Evolutionary conservation across 2,329 filamentous ascomycete species (phyloP).

Genomic region (Ophiostoma quercus): DNA sequence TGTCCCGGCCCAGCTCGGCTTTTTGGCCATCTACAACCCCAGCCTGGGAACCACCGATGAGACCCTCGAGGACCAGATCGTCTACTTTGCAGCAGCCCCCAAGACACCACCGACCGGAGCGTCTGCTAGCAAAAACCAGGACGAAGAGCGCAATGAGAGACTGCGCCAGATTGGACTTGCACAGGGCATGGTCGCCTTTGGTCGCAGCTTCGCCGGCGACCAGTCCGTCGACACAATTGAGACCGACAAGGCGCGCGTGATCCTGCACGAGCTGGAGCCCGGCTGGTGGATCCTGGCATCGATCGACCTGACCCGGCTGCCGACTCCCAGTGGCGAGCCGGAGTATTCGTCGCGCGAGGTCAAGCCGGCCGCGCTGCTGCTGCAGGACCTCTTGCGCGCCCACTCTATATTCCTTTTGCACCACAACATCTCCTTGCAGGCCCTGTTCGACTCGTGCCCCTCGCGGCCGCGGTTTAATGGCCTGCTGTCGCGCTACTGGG

Average conservation of each 20-base stretch:
- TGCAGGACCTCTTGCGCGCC: conserved; percentile 75
- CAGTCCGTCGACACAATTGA: conserved; percentile 78
- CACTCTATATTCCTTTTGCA: conserved; percentile 83
- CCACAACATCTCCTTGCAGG: conserved; percentile 68
- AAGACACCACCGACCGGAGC: not conserved
- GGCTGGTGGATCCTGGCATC: conserved; percentile 90
- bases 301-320: conserved; percentile 28
- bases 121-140: conserved; percentile 28
- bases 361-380: conserved; percentile 70
- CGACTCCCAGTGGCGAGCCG: conserved; percentile 35
- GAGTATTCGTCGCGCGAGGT: conserved; percentile 91
- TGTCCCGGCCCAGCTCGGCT: conserved; percentile 78
- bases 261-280: conserved; percentile 79
- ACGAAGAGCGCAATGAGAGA: conserved; percentile 74
- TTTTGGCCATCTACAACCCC: conserved; percentile 93
- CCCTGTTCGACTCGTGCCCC: conserved; percentile 55
- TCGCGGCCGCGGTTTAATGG: conserved; percentile 64
- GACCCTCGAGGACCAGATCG: conserved; percentile 73
- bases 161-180: conserved; percentile 90
- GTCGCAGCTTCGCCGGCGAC: conserved; percentile 76
- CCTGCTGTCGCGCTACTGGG: conserved; percentile 77
- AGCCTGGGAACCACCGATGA: conserved; percentile 54
- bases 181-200: conserved; percentile 93
- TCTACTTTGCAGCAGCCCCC: conserved; percentile 56
- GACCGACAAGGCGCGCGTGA: conserved; percentile 79